Conservation (phyloP, 164 flowering plant species). For the Nymphaea thermarum region DNA sequence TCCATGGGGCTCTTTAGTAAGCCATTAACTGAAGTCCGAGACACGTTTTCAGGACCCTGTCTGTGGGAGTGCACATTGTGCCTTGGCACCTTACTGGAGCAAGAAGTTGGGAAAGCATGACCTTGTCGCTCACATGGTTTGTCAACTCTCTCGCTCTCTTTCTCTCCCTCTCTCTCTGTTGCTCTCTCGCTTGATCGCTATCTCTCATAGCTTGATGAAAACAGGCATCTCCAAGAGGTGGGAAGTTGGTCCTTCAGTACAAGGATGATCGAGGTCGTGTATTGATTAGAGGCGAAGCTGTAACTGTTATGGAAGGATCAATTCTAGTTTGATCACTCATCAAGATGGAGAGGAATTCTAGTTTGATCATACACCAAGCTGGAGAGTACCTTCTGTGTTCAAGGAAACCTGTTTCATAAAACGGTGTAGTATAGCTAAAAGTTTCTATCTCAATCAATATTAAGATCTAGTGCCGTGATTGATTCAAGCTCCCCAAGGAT, state of each 20-base stretch:
- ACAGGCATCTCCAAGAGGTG: neutral
- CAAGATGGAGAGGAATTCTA: too few relatives aligned
- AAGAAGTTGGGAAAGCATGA: neutral
- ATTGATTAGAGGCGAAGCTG: neutral
- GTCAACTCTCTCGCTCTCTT: neutral
- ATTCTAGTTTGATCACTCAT: neutral
- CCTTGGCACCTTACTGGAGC: neutral
- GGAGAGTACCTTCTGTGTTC: too few relatives aligned
- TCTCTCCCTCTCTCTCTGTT: neutral
- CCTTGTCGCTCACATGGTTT: neutral
- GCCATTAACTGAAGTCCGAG: too few relatives aligned
- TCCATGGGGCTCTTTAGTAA: too few relatives aligned
- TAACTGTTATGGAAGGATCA: neutral
- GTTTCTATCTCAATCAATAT: too few relatives aligned
- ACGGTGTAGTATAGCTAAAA: too few relatives aligned
- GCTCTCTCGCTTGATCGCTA: neutral
- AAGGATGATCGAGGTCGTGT: neutral
- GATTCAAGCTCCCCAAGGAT: too few relatives aligned
- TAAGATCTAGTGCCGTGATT: too few relatives aligned
- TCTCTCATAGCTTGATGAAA: neutral
- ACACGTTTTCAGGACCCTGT: neutral
- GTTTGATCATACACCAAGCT: too few relatives aligned
- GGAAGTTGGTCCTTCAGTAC: neutral
- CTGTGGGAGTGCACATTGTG: neutral
- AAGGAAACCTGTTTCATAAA: too few relatives aligned